Conservation (phyloP, 495 filamentous ascomycete species). For the Hypoxylon intermedium region DNA sequence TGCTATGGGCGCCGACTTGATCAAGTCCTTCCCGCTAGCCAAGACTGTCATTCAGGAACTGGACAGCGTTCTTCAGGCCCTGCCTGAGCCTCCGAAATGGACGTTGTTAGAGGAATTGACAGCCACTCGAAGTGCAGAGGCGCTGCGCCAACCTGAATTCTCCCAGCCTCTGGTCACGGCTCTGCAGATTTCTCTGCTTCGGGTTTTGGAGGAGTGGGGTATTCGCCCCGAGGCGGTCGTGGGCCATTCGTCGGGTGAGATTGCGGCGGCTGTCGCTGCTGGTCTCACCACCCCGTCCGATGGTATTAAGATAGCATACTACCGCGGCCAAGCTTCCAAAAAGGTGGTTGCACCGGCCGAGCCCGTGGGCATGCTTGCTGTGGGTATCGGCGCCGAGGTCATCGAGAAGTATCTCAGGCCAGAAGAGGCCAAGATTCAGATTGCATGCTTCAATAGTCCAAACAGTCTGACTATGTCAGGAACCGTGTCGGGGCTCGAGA, state of each 20-base stretch:
- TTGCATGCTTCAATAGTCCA: conserved; percentile 53
- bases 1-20: conserved; percentile 56
- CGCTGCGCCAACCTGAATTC: conserved; percentile 6
- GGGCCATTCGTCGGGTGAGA: conserved; percentile 70
- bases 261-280: conserved; percentile 57
- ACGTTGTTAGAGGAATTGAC: neutral
- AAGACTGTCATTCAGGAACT: neutral
- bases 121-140: too few relatives aligned
- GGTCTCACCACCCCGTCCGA: conserved; percentile 16
- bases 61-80: too few relatives aligned
- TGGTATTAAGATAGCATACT: neutral
- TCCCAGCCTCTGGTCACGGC: conserved; percentile 58
- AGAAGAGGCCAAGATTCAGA: conserved; percentile 29
- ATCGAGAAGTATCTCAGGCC: conserved; percentile 15
- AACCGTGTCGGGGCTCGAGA: conserved; percentile 23
- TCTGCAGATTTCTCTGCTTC: conserved; percentile 58
- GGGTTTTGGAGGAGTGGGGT: conserved; percentile 57
- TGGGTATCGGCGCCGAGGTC: conserved; percentile 33
- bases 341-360: neutral
- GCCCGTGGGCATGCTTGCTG: conserved; percentile 44
- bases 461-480: conserved; percentile 47
- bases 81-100: neutral
- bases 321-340: neutral
- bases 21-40: conserved; percentile 28
- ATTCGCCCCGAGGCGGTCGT: conserved; percentile 56